A percentile compares a stretch with the other conserved stretches of the same genome.
These are phyloP conservation scores for Sporothrix sp. DNA, from an alignment of 2,329 filamentous ascomycete genomes.

Conservation along the genomic window DNA sequence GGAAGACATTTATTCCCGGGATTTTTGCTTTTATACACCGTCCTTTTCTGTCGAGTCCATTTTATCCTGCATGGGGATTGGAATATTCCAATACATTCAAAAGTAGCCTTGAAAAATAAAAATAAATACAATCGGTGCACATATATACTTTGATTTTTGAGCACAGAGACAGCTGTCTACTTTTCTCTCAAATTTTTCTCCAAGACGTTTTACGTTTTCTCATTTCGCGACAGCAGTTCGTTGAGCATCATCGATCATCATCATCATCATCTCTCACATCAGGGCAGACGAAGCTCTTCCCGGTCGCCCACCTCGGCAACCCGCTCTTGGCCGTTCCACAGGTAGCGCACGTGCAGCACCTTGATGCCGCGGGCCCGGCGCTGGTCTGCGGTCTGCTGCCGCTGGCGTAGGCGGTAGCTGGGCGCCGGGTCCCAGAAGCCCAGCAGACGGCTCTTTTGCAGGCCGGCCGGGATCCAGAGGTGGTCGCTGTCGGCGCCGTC, in stretches of 20 bases:
- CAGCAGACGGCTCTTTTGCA: conserved; percentile 35
- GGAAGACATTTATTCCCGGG: not conserved
- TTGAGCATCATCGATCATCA: too few relatives aligned
- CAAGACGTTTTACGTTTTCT: too few relatives aligned
- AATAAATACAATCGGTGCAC: not conserved
- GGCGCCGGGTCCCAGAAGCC: conserved; percentile 45
- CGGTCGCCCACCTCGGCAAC: conserved; percentile 29
- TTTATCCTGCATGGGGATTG: not conserved
- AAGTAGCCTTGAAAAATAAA: not conserved
- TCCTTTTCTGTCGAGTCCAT: not conserved
- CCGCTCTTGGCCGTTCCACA: conserved; percentile 28
- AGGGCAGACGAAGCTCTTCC: conserved; percentile 28
- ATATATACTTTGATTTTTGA: not conserved
- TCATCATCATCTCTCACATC: not conserved
- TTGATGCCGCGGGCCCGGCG: conserved; percentile 26
- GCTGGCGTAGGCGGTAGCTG: conserved; percentile 12
- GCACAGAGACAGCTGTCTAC: too few relatives aligned
- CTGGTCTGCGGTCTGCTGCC: not conserved
- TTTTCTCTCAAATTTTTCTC: too few relatives aligned
- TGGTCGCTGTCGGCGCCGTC: conserved; percentile 8
- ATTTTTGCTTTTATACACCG: too few relatives aligned
- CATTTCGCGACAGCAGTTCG: too few relatives aligned
- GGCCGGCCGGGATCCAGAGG: conserved; percentile 30
- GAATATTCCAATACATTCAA: not conserved
- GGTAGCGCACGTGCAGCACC: conserved; percentile 36